Evolutionary conservation across 192 early-diverging fungal genomes (phyloP).

Genomic region (Glomus cerebriforme): DNA sequence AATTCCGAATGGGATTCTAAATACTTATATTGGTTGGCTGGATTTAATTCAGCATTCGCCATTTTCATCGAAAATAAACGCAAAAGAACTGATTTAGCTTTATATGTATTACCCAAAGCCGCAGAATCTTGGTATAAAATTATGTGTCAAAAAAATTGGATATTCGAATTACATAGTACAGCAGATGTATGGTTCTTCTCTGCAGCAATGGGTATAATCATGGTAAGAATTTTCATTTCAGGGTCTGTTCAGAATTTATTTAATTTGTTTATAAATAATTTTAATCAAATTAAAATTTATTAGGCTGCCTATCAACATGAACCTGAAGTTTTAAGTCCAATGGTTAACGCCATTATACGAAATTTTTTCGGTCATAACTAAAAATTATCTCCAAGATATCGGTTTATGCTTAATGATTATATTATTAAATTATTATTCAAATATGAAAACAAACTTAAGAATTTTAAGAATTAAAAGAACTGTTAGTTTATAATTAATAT

Average conservation of each 20-base stretch:
- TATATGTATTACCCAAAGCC: slow-evolving; percentile 81
- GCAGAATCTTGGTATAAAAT: slow-evolving; percentile 67
- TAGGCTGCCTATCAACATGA: slow-evolving; percentile 65
- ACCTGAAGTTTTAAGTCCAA: slow-evolving; percentile 54
- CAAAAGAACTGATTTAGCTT: slow-evolving; percentile 68
- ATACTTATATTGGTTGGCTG: slow-evolving; percentile 64
- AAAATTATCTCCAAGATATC: not conserved
- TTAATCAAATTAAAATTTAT: slow-evolving; percentile 5
- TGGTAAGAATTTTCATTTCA: slow-evolving; percentile 49
- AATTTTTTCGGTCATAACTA: slow-evolving; percentile 49
- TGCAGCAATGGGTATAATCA: slow-evolving; percentile 67
- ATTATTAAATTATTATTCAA: too few species aligned
- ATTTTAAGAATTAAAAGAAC: too few species aligned
- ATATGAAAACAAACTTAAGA: too few species aligned
- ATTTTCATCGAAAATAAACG: slow-evolving; percentile 75
- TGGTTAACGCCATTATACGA: slow-evolving; percentile 49
- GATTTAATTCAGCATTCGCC: slow-evolving; percentile 53
- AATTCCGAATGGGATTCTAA: slow-evolving; percentile 51
- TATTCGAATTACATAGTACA: slow-evolving; percentile 55
- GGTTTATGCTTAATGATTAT: too few species aligned
- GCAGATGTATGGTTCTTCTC: slow-evolving; percentile 67
- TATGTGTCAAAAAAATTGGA: slow-evolving; percentile 58
- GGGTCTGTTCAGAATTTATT: not conserved
- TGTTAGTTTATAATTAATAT: too few species aligned
- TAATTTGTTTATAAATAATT: not conserved